phyloP scores from a whole-genome alignment of 805 yeast species.

The Tetrapisispora nanseiensis region DNA sequence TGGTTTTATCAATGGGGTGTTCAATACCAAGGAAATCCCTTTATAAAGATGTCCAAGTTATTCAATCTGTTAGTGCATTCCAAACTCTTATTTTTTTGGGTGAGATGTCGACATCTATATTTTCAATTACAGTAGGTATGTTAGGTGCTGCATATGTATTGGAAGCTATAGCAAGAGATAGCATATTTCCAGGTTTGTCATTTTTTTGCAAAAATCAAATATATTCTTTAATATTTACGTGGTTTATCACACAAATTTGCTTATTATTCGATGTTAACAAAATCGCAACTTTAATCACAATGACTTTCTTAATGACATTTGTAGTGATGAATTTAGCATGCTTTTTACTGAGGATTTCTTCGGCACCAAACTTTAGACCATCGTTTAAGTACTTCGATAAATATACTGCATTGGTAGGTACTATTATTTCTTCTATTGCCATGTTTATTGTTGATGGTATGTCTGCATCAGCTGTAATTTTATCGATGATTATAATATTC shows the following conservation, averaged over 20 bases:
- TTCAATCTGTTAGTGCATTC: conserved; percentile 69
- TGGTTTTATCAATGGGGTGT: conserved; percentile 69
- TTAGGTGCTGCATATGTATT: conserved; percentile 90
- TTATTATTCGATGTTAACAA: conserved; percentile 84
- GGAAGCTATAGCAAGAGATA: conserved; percentile 85
- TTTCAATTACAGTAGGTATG: conserved; percentile 89
- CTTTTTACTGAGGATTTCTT: conserved; percentile 71
- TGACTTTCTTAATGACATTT: conserved; percentile 96
- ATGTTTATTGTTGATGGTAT: conserved; percentile 93
- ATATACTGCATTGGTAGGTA: conserved; percentile 72
- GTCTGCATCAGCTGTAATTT: conserved; percentile 69
- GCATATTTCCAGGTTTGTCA: conserved; percentile 70
- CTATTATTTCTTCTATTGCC: conserved; percentile 57
- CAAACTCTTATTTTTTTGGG: conserved; percentile 68
- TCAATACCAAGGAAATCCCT: conserved; percentile 74
- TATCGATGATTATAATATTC: conserved; percentile 56
- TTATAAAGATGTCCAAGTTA: conserved; percentile 69
- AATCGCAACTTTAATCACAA: conserved; percentile 89
- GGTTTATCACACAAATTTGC: conserved; percentile 75
- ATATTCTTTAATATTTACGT: conserved; percentile 61
- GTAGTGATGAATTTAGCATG: conserved; percentile 92
- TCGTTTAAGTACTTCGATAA: conserved; percentile 81
- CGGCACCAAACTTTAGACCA: conserved; percentile 98
- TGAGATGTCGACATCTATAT: conserved; percentile 84
- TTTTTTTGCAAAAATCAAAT: conserved; percentile 58